Evolutionary conservation across 73 alveolate species (phyloP), one percentile per base, ranked within the genome.

Genomic region (Paramecium caudatum): DNA sequence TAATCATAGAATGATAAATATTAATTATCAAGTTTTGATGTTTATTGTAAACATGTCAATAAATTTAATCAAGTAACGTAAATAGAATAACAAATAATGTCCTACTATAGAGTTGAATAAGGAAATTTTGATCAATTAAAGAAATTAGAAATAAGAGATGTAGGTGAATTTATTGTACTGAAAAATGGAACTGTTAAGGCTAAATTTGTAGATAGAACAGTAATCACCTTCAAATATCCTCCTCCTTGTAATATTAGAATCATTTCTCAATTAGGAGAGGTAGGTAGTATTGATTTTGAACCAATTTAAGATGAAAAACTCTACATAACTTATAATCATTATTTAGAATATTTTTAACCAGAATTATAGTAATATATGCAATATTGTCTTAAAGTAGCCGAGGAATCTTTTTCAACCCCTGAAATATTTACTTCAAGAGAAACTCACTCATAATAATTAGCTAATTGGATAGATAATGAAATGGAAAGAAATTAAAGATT

Each of bases 111-210:
- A 21, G 47, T 74, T 15, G 68, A 41, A 74, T 17, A 30, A 12
- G 65, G 62, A 43, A 45, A 74, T 43, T 74, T 39, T 21, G 68
- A 45, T 5, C 33, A 27, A 43, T 15, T 37, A 7, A 74, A 43
- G 12, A 21, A 74, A 16, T n/a, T 74, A 21, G 88, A 74, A 0
- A 9, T 74, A 2, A 16, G 62, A 43, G 62, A 74, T 41, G 69
- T 74, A 13, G 88, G 88, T 2, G 39, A 74, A 16, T 74, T 74
- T 6, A 1, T 43, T 7, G 16, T 45, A 41, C 32, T 74, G 55
- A 74, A 74, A 68, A 74, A 74, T 74, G 88, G 88, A 3, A 41
- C 62, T 10, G 88, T 74, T 16, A 74, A 74, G 21, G 39, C 55
- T 45, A 74, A 43, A 39, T 74, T 74, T 74, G 30, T 74, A 0